These are phyloP conservation scores for Kodamaea leandrae DNA, from an alignment of 805 yeast species.

Conservation along the genomic window DNA sequence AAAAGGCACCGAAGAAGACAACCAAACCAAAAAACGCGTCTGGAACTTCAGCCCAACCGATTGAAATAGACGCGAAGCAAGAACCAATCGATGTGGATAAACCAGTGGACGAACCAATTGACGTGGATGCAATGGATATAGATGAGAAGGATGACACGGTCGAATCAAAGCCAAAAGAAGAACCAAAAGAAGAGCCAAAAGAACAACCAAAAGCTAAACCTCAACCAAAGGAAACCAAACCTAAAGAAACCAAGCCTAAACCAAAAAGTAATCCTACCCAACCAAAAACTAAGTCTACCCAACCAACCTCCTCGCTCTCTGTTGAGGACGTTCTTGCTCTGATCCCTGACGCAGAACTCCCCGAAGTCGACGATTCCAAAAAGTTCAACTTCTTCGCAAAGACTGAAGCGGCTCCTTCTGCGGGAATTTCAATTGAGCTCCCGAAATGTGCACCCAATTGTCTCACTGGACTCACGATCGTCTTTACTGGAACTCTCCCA, in stretches of 20 bases:
- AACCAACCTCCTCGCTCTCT: not conserved
- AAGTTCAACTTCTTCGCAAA: conserved; percentile 53
- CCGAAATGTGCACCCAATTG: conserved; percentile 88
- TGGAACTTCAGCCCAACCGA: not conserved
- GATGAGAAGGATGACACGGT: too few species aligned
- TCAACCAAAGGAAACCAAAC: not conserved
- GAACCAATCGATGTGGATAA: not conserved
- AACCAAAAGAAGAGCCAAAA: not conserved
- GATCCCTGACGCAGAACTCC: conserved; percentile 75
- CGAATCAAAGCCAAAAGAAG: not conserved
- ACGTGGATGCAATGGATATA: too few species aligned
- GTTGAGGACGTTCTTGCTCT: conserved; percentile 41
- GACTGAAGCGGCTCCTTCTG: conserved; percentile 30
- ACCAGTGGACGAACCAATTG: not conserved
- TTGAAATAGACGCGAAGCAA: too few species aligned
- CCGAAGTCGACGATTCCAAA: conserved; percentile 53
- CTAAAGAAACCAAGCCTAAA: conserved; percentile 9
- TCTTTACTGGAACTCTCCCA: conserved; percentile 89
- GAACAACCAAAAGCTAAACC: not conserved
- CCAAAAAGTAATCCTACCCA: not conserved
- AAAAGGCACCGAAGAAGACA: not conserved
- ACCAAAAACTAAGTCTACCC: not conserved
- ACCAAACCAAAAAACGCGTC: conserved; percentile 4
- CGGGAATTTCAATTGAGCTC: conserved; percentile 38
- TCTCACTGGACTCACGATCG: conserved; percentile 82